phyloP scores from a whole-genome alignment of 768 basidiomycete species.

The Chalciporus piperatus region DNA sequence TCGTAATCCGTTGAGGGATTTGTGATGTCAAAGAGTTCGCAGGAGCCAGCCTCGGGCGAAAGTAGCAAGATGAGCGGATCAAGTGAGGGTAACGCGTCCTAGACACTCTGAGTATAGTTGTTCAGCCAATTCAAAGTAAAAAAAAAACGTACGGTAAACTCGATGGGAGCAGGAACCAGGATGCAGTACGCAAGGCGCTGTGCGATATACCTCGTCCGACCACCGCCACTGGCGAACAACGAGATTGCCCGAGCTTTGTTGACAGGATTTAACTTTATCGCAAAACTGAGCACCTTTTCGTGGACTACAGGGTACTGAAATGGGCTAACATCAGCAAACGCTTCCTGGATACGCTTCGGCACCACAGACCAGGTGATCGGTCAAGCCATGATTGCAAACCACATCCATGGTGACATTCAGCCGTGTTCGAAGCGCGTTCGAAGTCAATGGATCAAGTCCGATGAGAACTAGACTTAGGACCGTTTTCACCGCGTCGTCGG shows the following conservation, averaged over 20 bases:
- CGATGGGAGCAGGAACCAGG: slow-evolving; percentile 5
- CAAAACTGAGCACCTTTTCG: slow-evolving; percentile 41
- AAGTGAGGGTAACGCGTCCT: slow-evolving; percentile 52
- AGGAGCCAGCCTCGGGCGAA: slow-evolving; percentile 38
- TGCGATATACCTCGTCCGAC: slow-evolving; percentile 51
- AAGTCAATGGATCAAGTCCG: slow-evolving; percentile 51
- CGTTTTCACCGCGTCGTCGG: slow-evolving; percentile 46
- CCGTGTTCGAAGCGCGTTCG: slow-evolving; percentile 43
- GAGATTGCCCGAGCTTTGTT: slow-evolving; percentile 52
- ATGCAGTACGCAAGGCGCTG: slow-evolving; percentile 51
- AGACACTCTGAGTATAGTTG: background rate
- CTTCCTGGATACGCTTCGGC: background rate
- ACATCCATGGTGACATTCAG: slow-evolving; percentile 46
- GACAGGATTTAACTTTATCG: slow-evolving; percentile 39
- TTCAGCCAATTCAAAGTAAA: background rate
- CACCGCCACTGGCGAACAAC: slow-evolving; percentile 50
- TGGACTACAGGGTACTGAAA: slow-evolving; percentile 48
- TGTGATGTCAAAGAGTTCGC: slow-evolving; percentile 51
- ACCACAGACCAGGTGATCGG: slow-evolving; percentile 32
- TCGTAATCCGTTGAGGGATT: slow-evolving; percentile 60
- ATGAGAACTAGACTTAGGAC: slow-evolving; percentile 51
- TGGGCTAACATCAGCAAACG: background rate
- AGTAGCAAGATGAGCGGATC: slow-evolving; percentile 49
- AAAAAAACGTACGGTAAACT: slow-evolving; percentile 13
- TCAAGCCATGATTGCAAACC: slow-evolving; percentile 37